A percentile compares a stretch with the other conserved stretches of the same genome.
These are phyloP conservation scores for Eucalyptus melliodora DNA, from an alignment of 345 rosid species.

Conservation along the genomic window DNA sequence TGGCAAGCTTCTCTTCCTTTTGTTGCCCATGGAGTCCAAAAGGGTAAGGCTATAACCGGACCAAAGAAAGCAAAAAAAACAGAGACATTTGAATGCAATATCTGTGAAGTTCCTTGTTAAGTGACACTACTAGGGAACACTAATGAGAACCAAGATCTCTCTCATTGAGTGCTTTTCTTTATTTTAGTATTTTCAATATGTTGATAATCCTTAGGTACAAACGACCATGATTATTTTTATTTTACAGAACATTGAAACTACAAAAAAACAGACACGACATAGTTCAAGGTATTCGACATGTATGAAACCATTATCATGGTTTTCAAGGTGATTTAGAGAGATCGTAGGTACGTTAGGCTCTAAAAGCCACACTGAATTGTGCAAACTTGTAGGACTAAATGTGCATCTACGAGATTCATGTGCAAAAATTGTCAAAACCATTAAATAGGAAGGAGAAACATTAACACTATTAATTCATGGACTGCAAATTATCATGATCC, in stretches of 20 bases:
- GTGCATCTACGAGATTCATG: background rate
- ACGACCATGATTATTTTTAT: background rate
- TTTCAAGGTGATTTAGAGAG: background rate
- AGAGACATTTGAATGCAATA: background rate
- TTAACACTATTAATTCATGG: too few species aligned
- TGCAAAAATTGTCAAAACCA: background rate
- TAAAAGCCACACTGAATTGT: background rate
- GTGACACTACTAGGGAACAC: background rate
- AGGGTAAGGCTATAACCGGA: background rate
- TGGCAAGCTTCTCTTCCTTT: background rate
- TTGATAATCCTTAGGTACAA: background rate
- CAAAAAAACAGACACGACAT: background rate
- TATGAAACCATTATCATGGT: background rate
- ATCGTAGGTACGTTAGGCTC: background rate
- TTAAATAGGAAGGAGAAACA: background rate
- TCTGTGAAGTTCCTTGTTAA: background rate
- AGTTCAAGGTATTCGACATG: background rate
- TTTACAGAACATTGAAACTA: background rate
- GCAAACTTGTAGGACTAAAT: background rate
- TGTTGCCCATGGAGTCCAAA: background rate
- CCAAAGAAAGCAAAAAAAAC: background rate
- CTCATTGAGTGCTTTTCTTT: background rate
- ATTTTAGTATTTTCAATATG: background rate
- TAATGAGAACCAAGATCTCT: background rate
- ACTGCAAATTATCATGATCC: background rate